A percentile compares a stretch with the other conserved stretches of the same genome.
Evolutionary conservation across 345 rosid species (phyloP).

Genomic region (Clarkia xantiana): DNA sequence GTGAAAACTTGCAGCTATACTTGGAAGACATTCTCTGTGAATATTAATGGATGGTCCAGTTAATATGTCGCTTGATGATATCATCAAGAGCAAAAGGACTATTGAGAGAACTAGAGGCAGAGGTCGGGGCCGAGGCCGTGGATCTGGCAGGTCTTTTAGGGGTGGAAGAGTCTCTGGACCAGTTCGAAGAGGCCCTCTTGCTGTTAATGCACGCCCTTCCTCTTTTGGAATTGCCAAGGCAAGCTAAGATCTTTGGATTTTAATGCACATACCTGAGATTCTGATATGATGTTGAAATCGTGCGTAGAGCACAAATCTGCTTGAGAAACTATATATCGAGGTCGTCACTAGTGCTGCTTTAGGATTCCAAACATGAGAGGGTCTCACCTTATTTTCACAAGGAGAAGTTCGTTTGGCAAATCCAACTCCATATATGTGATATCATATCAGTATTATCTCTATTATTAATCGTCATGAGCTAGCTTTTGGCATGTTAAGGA

Average conservation of each 20-base stretch:
- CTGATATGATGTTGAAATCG: conserved; percentile 13
- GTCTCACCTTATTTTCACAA: conserved; percentile 10
- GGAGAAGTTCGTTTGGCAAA: conserved; percentile 33
- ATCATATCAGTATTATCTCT: conserved; percentile 12
- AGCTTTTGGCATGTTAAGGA: conserved; percentile 2
- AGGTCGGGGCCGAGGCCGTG: conserved; percentile 41
- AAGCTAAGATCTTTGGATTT: conserved; percentile 65
- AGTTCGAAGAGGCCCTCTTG: conserved; percentile 59
- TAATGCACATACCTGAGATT: conserved; percentile 30
- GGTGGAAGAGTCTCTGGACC: conserved; percentile 62
- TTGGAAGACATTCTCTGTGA: conserved; percentile 4
- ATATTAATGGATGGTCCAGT: conserved; percentile 43
- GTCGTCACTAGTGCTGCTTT: conserved; percentile 28
- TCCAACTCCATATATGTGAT: conserved; percentile 15
- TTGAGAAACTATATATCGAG: conserved; percentile 16
- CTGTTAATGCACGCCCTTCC: conserved; percentile 55
- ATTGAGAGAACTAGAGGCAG: conserved; percentile 41
- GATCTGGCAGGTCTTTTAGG: conserved; percentile 22
- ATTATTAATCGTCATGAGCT: conserved; percentile 5
- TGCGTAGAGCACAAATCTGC: too few species aligned
- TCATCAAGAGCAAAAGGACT: conserved; percentile 49
- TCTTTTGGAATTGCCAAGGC: conserved; percentile 72
- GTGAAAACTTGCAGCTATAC: not conserved
- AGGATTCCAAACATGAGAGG: conserved; percentile 20
- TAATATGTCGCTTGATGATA: conserved; percentile 83